Base-by-base conservation (phyloP, 352 stramenopile species). In the Pythium dissimile region DNA sequence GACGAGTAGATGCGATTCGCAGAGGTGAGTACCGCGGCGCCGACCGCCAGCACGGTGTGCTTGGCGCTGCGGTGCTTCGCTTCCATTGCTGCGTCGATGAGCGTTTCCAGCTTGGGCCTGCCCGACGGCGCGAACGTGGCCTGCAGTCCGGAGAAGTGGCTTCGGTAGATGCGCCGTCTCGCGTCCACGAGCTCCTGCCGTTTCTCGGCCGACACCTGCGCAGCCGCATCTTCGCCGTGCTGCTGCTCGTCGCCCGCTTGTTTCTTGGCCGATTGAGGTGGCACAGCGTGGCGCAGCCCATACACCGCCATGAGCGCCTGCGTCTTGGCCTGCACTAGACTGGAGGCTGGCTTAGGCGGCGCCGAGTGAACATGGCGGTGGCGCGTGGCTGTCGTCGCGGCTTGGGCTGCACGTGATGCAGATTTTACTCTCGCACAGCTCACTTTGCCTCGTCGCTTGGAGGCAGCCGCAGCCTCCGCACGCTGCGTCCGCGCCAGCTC, bases 21-120 rank as follows among this genome's bases (percentile, higher is more conserved):
- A 0, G 67, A 72, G 3, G 75, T 86, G n/a, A 90, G 66, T 21
- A 88, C 62, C 0, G 80, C 72, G 0, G 77, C 77, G 1, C 77
- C 80, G 15, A 88, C 69, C 0, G 71, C 67, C 1, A 86, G 49
- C 2, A 69, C 50, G 15, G 59, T 53, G 50, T 65, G 71, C 21
- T 62, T 60, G 58, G 56, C 44, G 52, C 42, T 67, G 30, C 49
- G 62, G 47, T 61, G 54, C 31, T 57, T 71, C 10, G 50, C 68
- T 23, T 73, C 60, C 9, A 69, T 54, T 0, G 80, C 80, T 0
- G 75, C 77, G 43, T 90, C 73, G 24, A 88, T 51, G 13, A 90
- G 47, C 18, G 71, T 69, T 26, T 87, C 71, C 16, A 85, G 65
- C 48, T 84, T 78, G 10, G 69, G 52, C 21, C 69, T 27, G 28